Base-by-base conservation (phyloP, 441 rosid genomes). In the Raphanus hybrid region DNA sequence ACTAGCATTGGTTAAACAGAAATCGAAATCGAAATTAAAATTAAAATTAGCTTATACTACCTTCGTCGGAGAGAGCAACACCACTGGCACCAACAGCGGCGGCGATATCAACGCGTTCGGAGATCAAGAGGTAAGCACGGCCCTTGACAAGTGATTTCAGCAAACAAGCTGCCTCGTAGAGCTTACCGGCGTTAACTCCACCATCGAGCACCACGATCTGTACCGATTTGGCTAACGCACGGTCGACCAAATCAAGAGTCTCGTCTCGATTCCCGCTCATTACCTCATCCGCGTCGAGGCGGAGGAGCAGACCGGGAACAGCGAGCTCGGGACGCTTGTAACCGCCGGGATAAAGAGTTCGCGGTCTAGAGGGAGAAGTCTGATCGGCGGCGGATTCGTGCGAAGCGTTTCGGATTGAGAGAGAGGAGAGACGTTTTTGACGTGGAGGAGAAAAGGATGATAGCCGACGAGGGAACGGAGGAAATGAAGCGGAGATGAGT, bases 311-410 rank as follows among this genome's bases (percentile, higher is more conserved):
- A 82, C 78, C 84, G 15, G 99, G 97, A 67, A 92, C 90, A 55
- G 87, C 78, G 69, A 93, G 81, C 81, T 90, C 97, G 8, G 97
- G 92, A 7, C 97, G 94, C 86, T 90, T 93, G 86, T 82, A 91
- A 6, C 99, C 98, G 45, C 99, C 98, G 7, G 98, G 98, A 74
- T 84, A 95, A n/a, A 90, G 82, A 52, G 97, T 95, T 72, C 81
- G 77, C 26, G 82, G 82, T 32, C 71, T 74, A 59, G 93, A 82
- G 1, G 88, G 89, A 16, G 82, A 85, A 29, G 64, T 80, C 73
- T 80, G 90, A 64, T 75, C 77, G 52, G 86, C 77, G 52, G 86
- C 75, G 27, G 82, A 73, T 75, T 69, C 78, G 65, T 75, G 62
- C 67, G 76, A 79, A 66, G 73, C 43, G 81, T 64, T 77, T 81